A percentile compares a stretch with the other conserved stretches of the same genome.
These are phyloP conservation scores for Solanum virginianum DNA, from an alignment of 257 asterid genomes.

Conservation along the genomic window DNA sequence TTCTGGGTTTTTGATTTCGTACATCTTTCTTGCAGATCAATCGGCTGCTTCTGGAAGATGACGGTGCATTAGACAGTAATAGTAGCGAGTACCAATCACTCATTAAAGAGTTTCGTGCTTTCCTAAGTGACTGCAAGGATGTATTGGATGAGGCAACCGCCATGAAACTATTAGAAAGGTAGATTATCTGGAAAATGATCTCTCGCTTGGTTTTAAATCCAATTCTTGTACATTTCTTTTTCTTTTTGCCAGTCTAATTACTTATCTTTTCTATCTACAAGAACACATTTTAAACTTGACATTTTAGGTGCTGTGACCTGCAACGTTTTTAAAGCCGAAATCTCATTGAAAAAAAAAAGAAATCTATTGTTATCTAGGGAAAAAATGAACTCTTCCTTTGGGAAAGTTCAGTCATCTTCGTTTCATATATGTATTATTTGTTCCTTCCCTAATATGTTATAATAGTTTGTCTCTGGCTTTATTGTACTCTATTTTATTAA, in stretches of 20 bases:
- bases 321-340: background rate
- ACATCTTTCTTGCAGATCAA: constrained; percentile 46
- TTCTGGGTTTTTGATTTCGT: background rate
- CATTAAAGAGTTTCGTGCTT: constrained; percentile 78
- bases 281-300: too few species aligned
- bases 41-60: constrained; percentile 83
- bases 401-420: background rate
- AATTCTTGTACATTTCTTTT: background rate
- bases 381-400: background rate
- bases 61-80: constrained; percentile 34
- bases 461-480: background rate
- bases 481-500: background rate
- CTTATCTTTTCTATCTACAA: background rate
- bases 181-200: constrained; percentile 8
- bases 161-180: constrained; percentile 91
- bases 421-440: background rate
- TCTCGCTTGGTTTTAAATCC: background rate
- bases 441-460: background rate
- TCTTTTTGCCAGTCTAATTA: background rate
- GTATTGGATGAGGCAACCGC: constrained; percentile 96
- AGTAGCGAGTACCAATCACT: constrained; percentile 63
- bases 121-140: constrained; percentile 89
- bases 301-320: background rate
- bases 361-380: background rate
- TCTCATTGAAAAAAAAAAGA: background rate